phyloP scores from a whole-genome alignment of 2,329 filamentous ascomycete species.

The Colletotrichum karsti region DNA sequence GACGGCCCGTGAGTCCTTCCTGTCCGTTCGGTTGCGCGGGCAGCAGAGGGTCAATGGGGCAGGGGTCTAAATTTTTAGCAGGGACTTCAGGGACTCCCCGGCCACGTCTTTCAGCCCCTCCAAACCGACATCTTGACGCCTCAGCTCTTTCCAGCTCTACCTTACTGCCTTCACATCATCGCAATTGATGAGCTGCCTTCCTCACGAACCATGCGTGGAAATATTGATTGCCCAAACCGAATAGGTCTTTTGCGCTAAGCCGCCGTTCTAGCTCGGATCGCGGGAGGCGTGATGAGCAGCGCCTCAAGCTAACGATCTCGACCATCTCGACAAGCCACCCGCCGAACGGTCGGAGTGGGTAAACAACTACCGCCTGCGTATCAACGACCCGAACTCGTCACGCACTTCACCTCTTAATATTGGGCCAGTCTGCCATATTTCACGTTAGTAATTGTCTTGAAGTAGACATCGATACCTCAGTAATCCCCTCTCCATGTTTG shows the following conservation, averaged over 20 bases:
- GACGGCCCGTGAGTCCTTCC: slow-evolving; percentile 15
- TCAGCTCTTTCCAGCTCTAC: not conserved
- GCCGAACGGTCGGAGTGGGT: no score
- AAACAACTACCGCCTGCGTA: no score
- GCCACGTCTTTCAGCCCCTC: not conserved
- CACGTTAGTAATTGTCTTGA: no score
- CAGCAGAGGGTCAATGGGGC: slow-evolving; percentile 24
- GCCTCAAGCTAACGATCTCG: not conserved
- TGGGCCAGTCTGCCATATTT: no score
- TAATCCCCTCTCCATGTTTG: no score
- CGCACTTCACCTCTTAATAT: no score
- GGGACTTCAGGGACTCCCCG: slow-evolving; percentile 22
- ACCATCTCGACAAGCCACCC: slow-evolving; percentile 3
- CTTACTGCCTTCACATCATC: not conserved
- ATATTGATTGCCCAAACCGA: not conserved
- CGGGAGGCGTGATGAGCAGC: slow-evolving; percentile 18
- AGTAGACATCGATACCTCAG: no score
- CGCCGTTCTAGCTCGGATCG: slow-evolving; percentile 1
- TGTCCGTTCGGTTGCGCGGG: slow-evolving; percentile 26
- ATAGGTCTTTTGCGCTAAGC: slow-evolving; percentile 16
- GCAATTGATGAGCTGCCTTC: not conserved
- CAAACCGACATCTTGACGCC: not conserved
- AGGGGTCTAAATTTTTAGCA: slow-evolving; percentile 26
- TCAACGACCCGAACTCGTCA: no score
- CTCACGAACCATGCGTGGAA: no score